phyloP scores from a whole-genome alignment of 106 monocot species.

The Hemerocallis citrina region DNA sequence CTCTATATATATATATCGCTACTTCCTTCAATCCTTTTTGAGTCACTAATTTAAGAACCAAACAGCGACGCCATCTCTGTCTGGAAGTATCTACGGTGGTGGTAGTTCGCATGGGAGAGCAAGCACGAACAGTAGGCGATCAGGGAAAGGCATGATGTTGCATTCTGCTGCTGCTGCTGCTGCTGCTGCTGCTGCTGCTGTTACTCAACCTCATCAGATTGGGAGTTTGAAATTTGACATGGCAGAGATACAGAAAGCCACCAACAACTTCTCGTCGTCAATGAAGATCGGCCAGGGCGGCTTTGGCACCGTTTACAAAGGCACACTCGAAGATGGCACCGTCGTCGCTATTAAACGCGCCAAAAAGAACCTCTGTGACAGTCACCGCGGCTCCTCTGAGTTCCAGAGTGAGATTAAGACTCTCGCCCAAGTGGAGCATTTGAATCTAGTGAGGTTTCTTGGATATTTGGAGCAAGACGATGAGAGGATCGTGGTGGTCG shows the following conservation, averaged over 20 bases:
- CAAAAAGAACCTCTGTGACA: slow-evolving; percentile 40
- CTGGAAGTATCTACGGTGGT: not conserved
- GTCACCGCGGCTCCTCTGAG: slow-evolving; percentile 17
- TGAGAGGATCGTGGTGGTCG: slow-evolving; percentile 57
- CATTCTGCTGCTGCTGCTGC: not conserved
- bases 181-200: slow-evolving; percentile 4
- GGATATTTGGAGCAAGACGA: slow-evolving; percentile 57
- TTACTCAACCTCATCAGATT: no score
- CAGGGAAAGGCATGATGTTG: slow-evolving; percentile 8
- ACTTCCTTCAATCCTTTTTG: no score
- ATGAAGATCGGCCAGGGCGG: slow-evolving; percentile 72
- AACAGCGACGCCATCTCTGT: not conserved
- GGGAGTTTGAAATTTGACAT: slow-evolving; percentile 30
- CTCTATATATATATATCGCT: no score
- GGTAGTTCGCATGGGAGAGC: slow-evolving; percentile 8
- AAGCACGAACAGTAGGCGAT: slow-evolving; percentile 8
- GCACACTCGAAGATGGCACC: slow-evolving; percentile 42
- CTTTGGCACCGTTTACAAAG: slow-evolving; percentile 69
- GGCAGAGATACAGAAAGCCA: slow-evolving; percentile 48
- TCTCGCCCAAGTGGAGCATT: slow-evolving; percentile 46
- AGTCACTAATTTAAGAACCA: no score
- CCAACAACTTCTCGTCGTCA: slow-evolving; percentile 53
- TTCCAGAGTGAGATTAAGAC: slow-evolving; percentile 63
- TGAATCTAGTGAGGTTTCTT: slow-evolving; percentile 54
- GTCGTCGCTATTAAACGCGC: slow-evolving; percentile 70